Evolutionary conservation across 768 basidiomycete genomes (phyloP).

Genomic region (Suillus brevipes): DNA sequence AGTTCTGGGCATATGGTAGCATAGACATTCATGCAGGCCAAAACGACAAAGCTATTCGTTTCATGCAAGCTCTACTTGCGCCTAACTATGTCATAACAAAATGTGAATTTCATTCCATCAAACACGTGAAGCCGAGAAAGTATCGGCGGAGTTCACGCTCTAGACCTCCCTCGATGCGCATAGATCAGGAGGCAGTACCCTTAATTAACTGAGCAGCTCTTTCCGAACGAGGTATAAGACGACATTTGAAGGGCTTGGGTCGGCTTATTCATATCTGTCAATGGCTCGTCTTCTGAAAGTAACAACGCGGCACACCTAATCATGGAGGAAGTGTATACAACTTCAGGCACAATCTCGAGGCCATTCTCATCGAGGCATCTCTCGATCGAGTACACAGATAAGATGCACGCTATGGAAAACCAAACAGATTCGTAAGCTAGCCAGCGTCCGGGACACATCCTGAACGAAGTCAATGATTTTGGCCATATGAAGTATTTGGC

Average conservation of each 20-base stretch:
- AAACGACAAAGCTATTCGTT: neutral
- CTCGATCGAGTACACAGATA: slow-evolving; percentile 41
- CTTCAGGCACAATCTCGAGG: slow-evolving; percentile 31
- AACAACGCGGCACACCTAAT: slow-evolving; percentile 32
- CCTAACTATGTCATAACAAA: neutral
- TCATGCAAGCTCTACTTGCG: neutral
- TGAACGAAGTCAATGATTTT: slow-evolving; percentile 15
- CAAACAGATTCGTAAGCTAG: slow-evolving; percentile 45
- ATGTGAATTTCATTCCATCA: neutral
- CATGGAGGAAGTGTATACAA: slow-evolving; percentile 36
- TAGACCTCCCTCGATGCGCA: neutral
- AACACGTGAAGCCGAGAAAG: neutral
- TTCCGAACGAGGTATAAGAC: slow-evolving; percentile 37
- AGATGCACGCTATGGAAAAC: slow-evolving; percentile 42
- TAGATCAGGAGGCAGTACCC: slow-evolving; percentile 5
- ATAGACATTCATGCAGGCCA: neutral
- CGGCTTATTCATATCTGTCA: slow-evolving; percentile 28
- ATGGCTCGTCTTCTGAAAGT: neutral
- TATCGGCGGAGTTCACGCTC: no score
- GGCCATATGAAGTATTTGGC: neutral
- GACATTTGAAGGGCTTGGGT: slow-evolving; percentile 43
- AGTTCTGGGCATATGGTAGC: slow-evolving; percentile 54
- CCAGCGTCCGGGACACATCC: slow-evolving; percentile 46
- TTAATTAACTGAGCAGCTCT: slow-evolving; percentile 32
- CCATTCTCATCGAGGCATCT: slow-evolving; percentile 37